phyloP scores from a whole-genome alignment of 345 rosid species.

The Corchorus capsularis region DNA sequence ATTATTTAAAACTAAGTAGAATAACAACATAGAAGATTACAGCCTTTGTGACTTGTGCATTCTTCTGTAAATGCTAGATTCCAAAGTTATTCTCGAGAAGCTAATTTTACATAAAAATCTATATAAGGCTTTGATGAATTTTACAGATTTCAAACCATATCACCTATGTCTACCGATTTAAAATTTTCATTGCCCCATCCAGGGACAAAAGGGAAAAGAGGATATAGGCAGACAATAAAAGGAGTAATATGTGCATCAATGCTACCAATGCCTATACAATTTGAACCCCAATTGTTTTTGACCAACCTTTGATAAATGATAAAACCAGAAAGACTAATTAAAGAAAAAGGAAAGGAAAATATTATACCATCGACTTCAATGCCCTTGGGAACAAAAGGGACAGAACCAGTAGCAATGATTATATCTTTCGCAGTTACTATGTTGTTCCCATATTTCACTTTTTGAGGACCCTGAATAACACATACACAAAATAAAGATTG shows the following conservation, averaged over 20 bases:
- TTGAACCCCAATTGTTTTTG: neutral
- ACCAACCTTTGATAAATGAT: constrained; percentile 12
- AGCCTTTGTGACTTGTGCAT: constrained; percentile 2
- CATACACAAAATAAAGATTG: constrained; percentile 20
- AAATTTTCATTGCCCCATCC: neutral
- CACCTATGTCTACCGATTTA: neutral
- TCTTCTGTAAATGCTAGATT: constrained; percentile 7
- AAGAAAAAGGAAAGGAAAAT: neutral
- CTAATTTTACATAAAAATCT: neutral
- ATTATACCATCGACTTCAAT: constrained; percentile 96
- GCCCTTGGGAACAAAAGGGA: constrained; percentile 97
- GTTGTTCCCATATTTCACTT: constrained; percentile 82
- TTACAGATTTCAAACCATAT: neutral
- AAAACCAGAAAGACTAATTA: neutral
- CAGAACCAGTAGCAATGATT: constrained; percentile 96
- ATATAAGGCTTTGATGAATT: neutral
- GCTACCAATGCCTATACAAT: neutral
- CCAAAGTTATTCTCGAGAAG: neutral
- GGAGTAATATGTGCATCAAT: neutral
- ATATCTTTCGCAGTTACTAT: constrained; percentile 75
- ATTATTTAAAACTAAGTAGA: constrained; percentile 12
- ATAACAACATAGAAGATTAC: constrained; percentile 15
- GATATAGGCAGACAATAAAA: neutral
- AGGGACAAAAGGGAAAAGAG: neutral
- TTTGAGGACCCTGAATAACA: constrained; percentile 77